These are phyloP conservation scores for Diaporthe ilicicola DNA, from an alignment of 2,329 filamentous ascomycete genomes.

Conservation along the genomic window DNA sequence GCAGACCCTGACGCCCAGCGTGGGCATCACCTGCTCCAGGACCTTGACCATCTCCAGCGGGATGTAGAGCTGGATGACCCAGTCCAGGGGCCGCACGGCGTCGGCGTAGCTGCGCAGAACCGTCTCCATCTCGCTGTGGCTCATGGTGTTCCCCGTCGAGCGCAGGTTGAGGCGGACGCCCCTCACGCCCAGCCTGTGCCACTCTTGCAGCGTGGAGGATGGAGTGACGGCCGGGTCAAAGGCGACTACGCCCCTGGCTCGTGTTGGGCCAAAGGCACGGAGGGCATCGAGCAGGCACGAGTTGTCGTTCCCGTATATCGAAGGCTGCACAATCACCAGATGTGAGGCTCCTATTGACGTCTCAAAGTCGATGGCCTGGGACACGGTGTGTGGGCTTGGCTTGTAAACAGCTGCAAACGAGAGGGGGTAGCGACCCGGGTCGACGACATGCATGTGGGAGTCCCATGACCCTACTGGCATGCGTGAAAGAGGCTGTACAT, in stretches of 20 bases:
- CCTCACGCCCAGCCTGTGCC: slow-evolving; percentile 41
- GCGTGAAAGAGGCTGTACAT: not conserved
- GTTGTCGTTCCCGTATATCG: slow-evolving; percentile 44
- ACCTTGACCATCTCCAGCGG: slow-evolving; percentile 36
- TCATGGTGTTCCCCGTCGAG: slow-evolving; percentile 36
- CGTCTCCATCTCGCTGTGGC: slow-evolving; percentile 36
- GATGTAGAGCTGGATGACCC: slow-evolving; percentile 44
- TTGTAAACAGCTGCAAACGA: slow-evolving; percentile 25
- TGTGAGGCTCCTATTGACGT: slow-evolving; percentile 38
- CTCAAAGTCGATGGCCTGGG: slow-evolving; percentile 34
- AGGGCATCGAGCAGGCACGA: slow-evolving; percentile 42
- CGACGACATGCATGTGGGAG: slow-evolving; percentile 41
- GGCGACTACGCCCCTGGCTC: slow-evolving; percentile 41
- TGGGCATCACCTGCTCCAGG: slow-evolving; percentile 38
- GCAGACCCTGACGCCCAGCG: slow-evolving; percentile 38
- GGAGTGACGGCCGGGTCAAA: slow-evolving; percentile 39
- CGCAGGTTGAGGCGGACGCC: slow-evolving; percentile 44
- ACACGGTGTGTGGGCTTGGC: slow-evolving; percentile 26
- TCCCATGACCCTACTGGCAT: slow-evolving; percentile 41
- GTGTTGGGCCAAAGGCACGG: slow-evolving; percentile 33
- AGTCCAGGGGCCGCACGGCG: slow-evolving; percentile 38
- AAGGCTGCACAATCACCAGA: slow-evolving; percentile 41
- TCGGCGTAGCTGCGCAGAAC: slow-evolving; percentile 38
- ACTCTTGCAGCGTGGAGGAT: slow-evolving; percentile 36
- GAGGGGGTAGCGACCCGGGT: slow-evolving; percentile 33